Base-by-base conservation (phyloP, 202 grass and related monocot species). In the Bolboschoenoplectus hybrid region DNA sequence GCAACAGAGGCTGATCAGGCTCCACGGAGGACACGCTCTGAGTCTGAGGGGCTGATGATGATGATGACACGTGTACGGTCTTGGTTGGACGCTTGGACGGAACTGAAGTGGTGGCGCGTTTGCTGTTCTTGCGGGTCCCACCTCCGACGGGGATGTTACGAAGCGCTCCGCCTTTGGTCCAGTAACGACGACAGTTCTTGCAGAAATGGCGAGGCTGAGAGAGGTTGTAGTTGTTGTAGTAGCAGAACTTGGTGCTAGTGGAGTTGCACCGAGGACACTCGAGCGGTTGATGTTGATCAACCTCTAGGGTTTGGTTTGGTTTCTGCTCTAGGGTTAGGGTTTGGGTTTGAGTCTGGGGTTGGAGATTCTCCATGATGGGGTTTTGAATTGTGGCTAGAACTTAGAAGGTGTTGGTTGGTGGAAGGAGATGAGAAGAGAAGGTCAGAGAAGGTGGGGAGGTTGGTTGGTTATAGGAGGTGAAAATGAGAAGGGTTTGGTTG, bases 211-310 rank as follows among this genome's bases (percentile, higher is more conserved):
- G 69, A 2, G 85, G 85, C 71, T 86, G 85, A 55, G 85, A 77
- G 85, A 86, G 68, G 71, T 86, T 98, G 91, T 97, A 95, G 91
- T 97, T 97, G 92, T 97, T 95, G 88, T 89, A 95, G 88, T 95
- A 97, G 83, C 95, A 95, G 87, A 97, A 97, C 83, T 97, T 97
- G 75, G 92, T 97, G 92, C 93, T 95, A 8, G 53, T 85, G 0
- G 95, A 98, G 53, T 78, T 66, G 89, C 95, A 98, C 58, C 73
- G 75, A 17, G 85, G 74, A 19, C 85, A 80, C 43, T 43, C 47
- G 0, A 74, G 16, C 8, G 40, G 39, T 41, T 9, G 63, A 12
- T 84, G 82, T 46, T 84, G 82, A 39, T 55, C 32, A 14, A 32
- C 40, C 10, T 55, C 83, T 4, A 38, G 7, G 19, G 43, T 35